Evolutionary conservation across 2,329 filamentous ascomycete species (phyloP), one percentile per base, ranked within the genome.

Genomic region (Xylaria arbuscula): DNA sequence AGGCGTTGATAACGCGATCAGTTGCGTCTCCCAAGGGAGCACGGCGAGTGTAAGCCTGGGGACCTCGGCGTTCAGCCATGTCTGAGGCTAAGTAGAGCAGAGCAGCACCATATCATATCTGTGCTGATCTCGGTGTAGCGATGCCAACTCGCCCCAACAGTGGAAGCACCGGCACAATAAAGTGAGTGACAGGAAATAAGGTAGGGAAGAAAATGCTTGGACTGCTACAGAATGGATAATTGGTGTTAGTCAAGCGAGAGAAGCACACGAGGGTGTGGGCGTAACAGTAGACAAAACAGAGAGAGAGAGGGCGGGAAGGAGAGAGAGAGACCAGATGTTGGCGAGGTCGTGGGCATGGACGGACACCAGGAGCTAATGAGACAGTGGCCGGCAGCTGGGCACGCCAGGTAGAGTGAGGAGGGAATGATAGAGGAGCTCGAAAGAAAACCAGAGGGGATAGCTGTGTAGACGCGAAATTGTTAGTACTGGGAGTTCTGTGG

Each of bases 21-120:
- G 76, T 78, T 34, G 77, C 73, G 67, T 79, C 77, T 57, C 72
- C 73, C 5, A 79, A 69, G 13, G 77, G 77, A 64, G 72, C 61
- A 51, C 76, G 76, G 38, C 67, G 69, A 56, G 64, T 34, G 42
- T 68, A 74, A 53, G 72, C 55, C 58, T 53, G 62, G 5, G 67
- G 51, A 50, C 45, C 42, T 42, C 67, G 66, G 62, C 67, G 64
- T 58, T 73, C 67, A 70, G 72, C 74, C 75, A 78, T 77, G 28
- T 73, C 63, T 54, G 61, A 59, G 60, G 22, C 54, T 51, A 72
- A 61, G 38, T 8, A 67, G 54, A 56, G 57, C 38, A 57, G 54
- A 38, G 65, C 55, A 65, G 24, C 28, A 71, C 38, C 72, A 74
- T 74, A 64, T 70, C 72, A 74, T 74, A 64, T 70, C 64, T 64